Evolutionary conservation across 2,329 filamentous ascomycete species (phyloP).

Genomic region (Aspergillus pseudonomiae): DNA sequence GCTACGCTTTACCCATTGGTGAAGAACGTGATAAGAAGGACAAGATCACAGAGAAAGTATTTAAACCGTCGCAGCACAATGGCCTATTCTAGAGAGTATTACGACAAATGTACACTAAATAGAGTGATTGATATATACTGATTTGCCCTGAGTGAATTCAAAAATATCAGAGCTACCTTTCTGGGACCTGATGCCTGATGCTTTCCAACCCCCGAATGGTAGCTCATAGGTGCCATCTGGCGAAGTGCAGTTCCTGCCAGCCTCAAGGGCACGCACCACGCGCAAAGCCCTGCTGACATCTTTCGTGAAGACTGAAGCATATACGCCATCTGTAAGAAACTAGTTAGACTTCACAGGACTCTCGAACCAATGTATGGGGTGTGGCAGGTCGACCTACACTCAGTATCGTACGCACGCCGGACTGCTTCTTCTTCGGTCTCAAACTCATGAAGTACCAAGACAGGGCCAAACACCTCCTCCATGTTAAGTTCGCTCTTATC

Average conservation of each 20-base stretch:
- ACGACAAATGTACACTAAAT: no score
- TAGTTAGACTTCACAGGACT: no score
- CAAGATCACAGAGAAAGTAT: no score
- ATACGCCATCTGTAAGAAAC: slow-evolving; percentile 57
- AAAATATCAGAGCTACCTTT: slow-evolving; percentile 42
- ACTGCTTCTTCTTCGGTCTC: slow-evolving; percentile 72
- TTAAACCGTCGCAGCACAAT: no score
- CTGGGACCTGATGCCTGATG: slow-evolving; percentile 43
- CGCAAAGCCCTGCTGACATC: slow-evolving; percentile 78
- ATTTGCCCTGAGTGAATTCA: slow-evolving; percentile 44
- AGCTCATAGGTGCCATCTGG: slow-evolving; percentile 61
- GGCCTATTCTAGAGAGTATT: no score
- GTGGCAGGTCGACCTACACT: slow-evolving; percentile 40
- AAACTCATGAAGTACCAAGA: slow-evolving; percentile 74
- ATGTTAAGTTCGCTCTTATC: slow-evolving; percentile 70
- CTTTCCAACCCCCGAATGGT: slow-evolving; percentile 46
- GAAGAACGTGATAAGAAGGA: no score
- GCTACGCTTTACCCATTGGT: no score
- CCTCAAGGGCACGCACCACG: slow-evolving; percentile 68
- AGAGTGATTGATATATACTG: slow-evolving; percentile 15
- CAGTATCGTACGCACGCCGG: slow-evolving; percentile 69
- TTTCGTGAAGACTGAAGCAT: slow-evolving; percentile 75
- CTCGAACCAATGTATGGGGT: no score
- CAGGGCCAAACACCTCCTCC: slow-evolving; percentile 81
- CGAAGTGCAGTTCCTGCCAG: slow-evolving; percentile 65